Evolutionary conservation across 2,329 filamentous ascomycete species (phyloP), one percentile per base, ranked within the genome.

Genomic region (Chlorencoelia australis): DNA sequence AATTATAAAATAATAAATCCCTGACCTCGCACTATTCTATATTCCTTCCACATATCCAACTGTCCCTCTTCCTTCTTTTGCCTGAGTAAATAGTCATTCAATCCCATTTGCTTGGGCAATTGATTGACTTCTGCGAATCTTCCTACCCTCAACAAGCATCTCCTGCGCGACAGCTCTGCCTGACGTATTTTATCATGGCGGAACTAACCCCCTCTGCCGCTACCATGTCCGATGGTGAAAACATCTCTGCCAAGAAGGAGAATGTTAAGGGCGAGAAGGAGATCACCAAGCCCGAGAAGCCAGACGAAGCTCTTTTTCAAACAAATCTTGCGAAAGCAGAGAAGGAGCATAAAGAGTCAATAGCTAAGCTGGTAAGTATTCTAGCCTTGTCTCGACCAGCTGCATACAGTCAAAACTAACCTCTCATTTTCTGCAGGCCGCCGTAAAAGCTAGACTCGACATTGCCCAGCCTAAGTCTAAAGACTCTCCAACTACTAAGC

Each of bases 371-470:
- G 55, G 77, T 81, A 66, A 47, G 72, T 62, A 24, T 21, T 24
- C 15, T 16, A 17, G 9, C 7, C 35, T 21, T 13, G 25, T 24
- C 26, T 31, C 42, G 38, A 42, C 21, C 28, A 31, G 10, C 9
- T 40, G 35, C 38, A 45, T 38, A 10, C 8, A 35, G 26, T 30
- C 13, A 28, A 36, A 17, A 46, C 48, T 51, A 28, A 50, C 24
- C 21, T 30, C 19, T 21, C 32, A 14, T 30, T 9, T 21, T 38
- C 44, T 45, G n/a, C 57, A 96, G 89, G 88, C 84, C 57, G 79
- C 80, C 48, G 69, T 91, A 65, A 89, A 87, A 65, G 74, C 79
- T 59, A 94, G 95, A 68, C 76, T 96, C 57, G 87, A 95, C 40
- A 68, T 79, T 47, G 84, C 83, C 42, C 73, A 79, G 55, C 83